Evolutionary conservation across 805 yeast genomes (phyloP), one percentile per base, ranked within the genome.

Genomic region (Blastobotrys robertii): DNA sequence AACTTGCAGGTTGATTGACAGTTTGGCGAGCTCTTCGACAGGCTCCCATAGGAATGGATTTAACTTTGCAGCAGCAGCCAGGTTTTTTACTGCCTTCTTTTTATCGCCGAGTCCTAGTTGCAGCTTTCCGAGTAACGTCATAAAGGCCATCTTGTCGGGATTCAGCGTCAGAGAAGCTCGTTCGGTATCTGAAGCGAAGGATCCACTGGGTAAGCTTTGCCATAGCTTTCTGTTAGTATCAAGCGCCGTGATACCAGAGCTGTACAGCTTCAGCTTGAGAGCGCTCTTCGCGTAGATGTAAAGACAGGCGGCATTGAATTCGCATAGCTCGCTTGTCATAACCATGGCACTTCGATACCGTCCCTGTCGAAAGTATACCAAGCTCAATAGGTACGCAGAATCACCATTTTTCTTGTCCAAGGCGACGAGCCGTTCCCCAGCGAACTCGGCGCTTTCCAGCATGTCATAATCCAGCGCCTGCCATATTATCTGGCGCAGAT

Each of bases 41-140:
- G 96, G 86, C 56, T 86, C 96, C 74, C 92, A 86, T 34, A 86
- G 70, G 56, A 69, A 84, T 12, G 94, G 95, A 57, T 92, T 84
- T 49, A 70, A 63, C 46, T 77, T 76, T 44, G 86, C 68, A 1
- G 90, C 84, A 50, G 73, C 76, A 0, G 84, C 72, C 57, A 80
- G 84, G 53, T 77, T 74, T 38, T 80, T 63, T 0, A 82, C 72
- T 44, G 92, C 79, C 44, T 79, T 77, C 50, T 77, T 74, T 4
- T 66, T 56, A 55, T 82, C 85, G 16, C 82, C 84, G 6, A 69
- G 62, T 6, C 70, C 68, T 13, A 64, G 61, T 53, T 79, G 78
- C 37, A 88, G 66, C 47, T 78, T 80, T 0, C 94, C 97, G 48
- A 85, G 60, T 12, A 87, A 55, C 47, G 74, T 74, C 54, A 75